These are phyloP conservation scores for Suillus bovinus DNA, from an alignment of 768 basidiomycete genomes.

Conservation along the genomic window DNA sequence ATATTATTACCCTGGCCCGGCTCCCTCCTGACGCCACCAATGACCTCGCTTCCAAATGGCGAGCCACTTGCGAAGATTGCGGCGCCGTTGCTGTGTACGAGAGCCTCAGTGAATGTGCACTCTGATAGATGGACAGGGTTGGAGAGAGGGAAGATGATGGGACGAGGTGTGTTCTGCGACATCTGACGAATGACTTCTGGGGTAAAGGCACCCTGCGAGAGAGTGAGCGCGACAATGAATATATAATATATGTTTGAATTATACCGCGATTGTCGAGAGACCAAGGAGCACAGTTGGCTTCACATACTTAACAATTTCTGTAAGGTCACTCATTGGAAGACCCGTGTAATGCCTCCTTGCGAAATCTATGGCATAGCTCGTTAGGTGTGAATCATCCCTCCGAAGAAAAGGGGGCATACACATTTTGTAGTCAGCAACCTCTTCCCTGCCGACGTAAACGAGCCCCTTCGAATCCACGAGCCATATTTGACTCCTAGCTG, in stretches of 20 bases:
- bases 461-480: constrained; percentile 87
- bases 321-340: constrained; percentile 69
- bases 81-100: constrained; percentile 66
- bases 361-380: constrained; percentile 55
- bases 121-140: constrained; percentile 86
- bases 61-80: constrained; percentile 89
- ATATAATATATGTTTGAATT: background rate
- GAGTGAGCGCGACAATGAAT: background rate
- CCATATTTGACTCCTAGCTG: constrained; percentile 78
- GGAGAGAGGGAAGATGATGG: constrained; percentile 91
- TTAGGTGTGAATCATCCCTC: constrained; percentile 9
- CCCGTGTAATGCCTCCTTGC: constrained; percentile 79
- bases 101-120: constrained; percentile 76
- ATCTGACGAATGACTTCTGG: constrained; percentile 71
- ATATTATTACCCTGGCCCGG: constrained; percentile 96
- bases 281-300: constrained; percentile 89
- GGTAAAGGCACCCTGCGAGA: constrained; percentile 66
- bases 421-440: constrained; percentile 80
- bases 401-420: constrained; percentile 42
- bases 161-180: constrained; percentile 76
- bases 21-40: constrained; percentile 55
- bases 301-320: constrained; percentile 78
- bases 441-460: constrained; percentile 72
- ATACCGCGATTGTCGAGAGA: constrained; percentile 77
- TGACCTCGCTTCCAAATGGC: constrained; percentile 71